Evolutionary conservation across 2,329 filamentous ascomycete species (phyloP), one percentile per base, ranked within the genome.

Genomic region (Calonectria pseudoturangicola): DNA sequence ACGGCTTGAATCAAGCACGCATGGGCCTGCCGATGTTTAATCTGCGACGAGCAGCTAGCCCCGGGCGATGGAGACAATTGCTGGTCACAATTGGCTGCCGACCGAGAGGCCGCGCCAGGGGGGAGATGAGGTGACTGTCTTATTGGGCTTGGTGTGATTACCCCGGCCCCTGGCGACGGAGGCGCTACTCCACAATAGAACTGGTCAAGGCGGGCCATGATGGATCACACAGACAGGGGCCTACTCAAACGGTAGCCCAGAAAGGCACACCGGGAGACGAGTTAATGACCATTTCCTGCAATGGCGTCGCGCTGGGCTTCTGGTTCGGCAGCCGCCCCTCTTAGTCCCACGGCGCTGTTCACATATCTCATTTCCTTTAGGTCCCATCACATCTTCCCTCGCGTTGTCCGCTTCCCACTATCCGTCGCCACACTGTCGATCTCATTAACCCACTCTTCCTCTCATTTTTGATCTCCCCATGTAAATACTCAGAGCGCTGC

Each of bases 61-160:
- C 70, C 72, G 73, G 75, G 50, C 68, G 69, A 73, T 60, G 33
- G 71, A 77, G 71, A 68, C 72, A 68, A 70, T n/a, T 51, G 68
- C 68, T 66, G 47, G 16, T 69, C 63, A 45, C 62, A 77, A 80
- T 80, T 80, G 79, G 79, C 66, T 71, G 71, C 51, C 60, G 54
- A 25, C 9, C 25, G 28, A n/a, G 70, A 63, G 75, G 72, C 76
- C 30, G 13, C 45, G 30, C 28, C 74, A 64, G 77, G 75, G 76
- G 76, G 76, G 77, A 77, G 73, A 77, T 75, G 68, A 77, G 64
- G 28, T 63, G 65, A 48, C 51, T 64, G 30, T 68, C 68, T 79
- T 73, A 82, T 82, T 81, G 80, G 80, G 64, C 63, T 73, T 63
- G 36, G 78, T 75, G 58, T 74, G 73, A 77, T 78, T 79, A 74